These are phyloP conservation scores for Brachypodium distachyon DNA, from an alignment of 202 grass and related monocot genomes.

Conservation along the genomic window DNA sequence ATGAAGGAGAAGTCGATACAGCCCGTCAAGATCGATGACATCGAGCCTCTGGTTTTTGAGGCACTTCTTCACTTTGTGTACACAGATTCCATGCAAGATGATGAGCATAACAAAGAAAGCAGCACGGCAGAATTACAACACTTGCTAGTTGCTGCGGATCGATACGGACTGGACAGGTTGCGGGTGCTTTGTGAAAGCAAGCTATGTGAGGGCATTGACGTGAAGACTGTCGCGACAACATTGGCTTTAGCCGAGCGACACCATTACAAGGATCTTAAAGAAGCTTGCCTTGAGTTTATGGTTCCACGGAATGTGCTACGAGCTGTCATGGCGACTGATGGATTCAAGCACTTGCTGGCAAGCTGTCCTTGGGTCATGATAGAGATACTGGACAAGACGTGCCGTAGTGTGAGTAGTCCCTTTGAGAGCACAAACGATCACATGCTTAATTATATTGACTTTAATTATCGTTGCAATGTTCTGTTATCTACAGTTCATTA, in stretches of 20 bases:
- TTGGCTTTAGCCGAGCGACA: background rate
- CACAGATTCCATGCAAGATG: background rate
- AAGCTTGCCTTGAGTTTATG: background rate
- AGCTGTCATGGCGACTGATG: background rate
- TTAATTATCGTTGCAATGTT: no score
- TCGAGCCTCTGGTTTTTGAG: background rate
- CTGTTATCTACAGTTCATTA: no score
- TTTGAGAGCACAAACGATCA: no score
- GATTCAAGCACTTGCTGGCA: background rate
- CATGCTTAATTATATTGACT: no score
- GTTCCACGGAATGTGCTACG: background rate
- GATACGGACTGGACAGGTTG: background rate
- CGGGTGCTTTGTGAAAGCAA: background rate
- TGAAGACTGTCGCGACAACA: background rate
- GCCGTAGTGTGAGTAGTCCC: no score
- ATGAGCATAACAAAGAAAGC: no score
- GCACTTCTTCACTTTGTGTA: constrained; percentile 6
- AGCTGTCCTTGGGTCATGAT: background rate
- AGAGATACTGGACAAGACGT: background rate
- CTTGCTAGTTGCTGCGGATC: background rate
- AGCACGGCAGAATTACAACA: no score
- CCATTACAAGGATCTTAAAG: background rate
- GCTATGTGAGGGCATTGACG: background rate
- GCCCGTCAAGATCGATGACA: background rate
- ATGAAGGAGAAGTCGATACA: background rate